Base-by-base conservation (phyloP, 139 green algal genomes). In the Trebouxia sp. region DNA sequence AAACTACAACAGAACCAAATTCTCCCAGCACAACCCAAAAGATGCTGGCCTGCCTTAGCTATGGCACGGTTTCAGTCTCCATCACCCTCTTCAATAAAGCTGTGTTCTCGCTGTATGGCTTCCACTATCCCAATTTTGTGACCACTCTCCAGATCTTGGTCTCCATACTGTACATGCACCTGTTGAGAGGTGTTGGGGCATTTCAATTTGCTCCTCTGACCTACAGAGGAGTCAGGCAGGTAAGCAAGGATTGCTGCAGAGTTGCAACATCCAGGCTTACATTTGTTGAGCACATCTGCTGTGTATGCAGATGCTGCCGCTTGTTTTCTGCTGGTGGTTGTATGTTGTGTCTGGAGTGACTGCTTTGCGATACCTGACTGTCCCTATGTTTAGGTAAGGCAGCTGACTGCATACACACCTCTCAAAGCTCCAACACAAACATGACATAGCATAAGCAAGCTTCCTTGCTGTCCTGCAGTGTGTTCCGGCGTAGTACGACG, bases 61-160 rank as follows among this genome's bases (percentile, higher is more conserved):
- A 92, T 65, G 88, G 84, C 30, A 41, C 24, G 1, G 80, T 90
- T 14, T 85, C 70, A 30, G 75, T 88, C 3, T 85, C 79, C 28
- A 90, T 92, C 65, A 92, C 88, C 0, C 80, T 92, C 5, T 92
- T 92, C 84, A 92, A 92, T 65, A 89, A 89, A 37, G 88, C 86
- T 6, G 86, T 92, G 0, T 92, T 92, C 75, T 80, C 78, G 14
- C 58, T 89, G 3, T 90, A 92, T 78, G 50, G 79, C 20, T 92
- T 92, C 67, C 79, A 85, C 45, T 92, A 83, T 48, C 88, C 88
- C 17, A 82, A 75, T 67, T 65, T 83, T n/a, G 82, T 92, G 9
- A 90, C 85, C 5, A 66, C 82, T 20, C 39, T 85, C 24, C 87
- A 88, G 48, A 84, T 92, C 35, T 10, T 87, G 10, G 82, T 90